phyloP scores from a whole-genome alignment of 192 early-diverging fungal genomes.

The Backusella liffmaniae region DNA sequence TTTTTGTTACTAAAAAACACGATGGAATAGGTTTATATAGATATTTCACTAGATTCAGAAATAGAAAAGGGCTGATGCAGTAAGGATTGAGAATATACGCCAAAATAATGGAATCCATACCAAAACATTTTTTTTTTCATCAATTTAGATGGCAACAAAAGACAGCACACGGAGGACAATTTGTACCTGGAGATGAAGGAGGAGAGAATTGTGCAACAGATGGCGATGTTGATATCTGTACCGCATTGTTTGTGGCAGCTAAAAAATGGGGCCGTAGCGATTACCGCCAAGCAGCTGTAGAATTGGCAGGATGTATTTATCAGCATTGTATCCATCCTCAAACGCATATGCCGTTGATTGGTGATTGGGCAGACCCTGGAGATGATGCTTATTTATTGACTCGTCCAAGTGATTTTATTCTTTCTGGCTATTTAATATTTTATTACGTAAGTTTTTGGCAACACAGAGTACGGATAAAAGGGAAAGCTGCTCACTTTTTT shows the following conservation, averaged over 20 bases:
- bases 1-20: not conserved
- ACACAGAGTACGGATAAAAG: not conserved
- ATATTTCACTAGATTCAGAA: slow-evolving; percentile 48
- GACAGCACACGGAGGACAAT: slow-evolving; percentile 26
- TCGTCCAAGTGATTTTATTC: slow-evolving; percentile 53
- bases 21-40: slow-evolving; percentile 30
- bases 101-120: not conserved
- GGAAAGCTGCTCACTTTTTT: not conserved
- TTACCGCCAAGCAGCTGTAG: slow-evolving; percentile 42
- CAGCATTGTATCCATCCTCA: slow-evolving; percentile 49
- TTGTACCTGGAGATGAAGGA: slow-evolving; percentile 47
- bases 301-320: slow-evolving; percentile 45
- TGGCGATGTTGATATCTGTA: slow-evolving; percentile 55
- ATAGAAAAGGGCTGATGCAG: slow-evolving; percentile 48
- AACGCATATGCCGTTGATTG: slow-evolving; percentile 49
- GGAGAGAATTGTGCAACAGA: slow-evolving; percentile 53
- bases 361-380: slow-evolving; percentile 51
- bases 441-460: slow-evolving; percentile 32
- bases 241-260: slow-evolving; percentile 49
- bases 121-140: not conserved
- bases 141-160: slow-evolving; percentile 50
- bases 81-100: slow-evolving; percentile 4
- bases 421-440: slow-evolving; percentile 49
- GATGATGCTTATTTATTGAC: slow-evolving; percentile 46
- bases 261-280: slow-evolving; percentile 46